Base-by-base conservation (phyloP, 768 basidiomycete genomes). In the Mycena vulgaris region DNA sequence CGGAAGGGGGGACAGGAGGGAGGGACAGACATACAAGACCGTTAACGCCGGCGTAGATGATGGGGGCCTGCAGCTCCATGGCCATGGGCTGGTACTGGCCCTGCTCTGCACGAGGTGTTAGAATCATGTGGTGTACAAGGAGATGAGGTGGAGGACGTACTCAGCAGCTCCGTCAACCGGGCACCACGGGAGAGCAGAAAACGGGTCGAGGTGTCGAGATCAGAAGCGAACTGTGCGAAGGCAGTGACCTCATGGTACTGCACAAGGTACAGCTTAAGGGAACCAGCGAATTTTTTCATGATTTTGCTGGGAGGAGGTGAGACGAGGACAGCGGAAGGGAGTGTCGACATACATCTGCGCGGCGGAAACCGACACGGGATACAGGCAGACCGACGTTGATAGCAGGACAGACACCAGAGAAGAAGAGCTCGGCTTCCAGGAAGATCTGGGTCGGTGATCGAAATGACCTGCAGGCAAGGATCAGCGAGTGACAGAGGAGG, bases 321-420 rank as follows among this genome's bases (percentile, higher is more conserved):
- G n/a, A n/a, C n/a, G n/a, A n/a, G n/a, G n/a, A n/a, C n/a, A n/a
- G n/a, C n/a, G n/a, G n/a, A n/a, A n/a, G n/a, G n/a, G n/a, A n/a
- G n/a, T n/a, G n/a, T n/a, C n/a, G n/a, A n/a, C n/a, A n/a, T n/a
- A n/a, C n/a, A n/a, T n/a, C n/a, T n/a, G n/a, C n/a, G n/a, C n/a
- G n/a, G n/a, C n/a, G n/a, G n/a, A n/a, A n/a, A n/a, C n/a, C n/a
- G n/a, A n/a, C n/a, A n/a, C n/a, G n/a, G n/a, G n/a, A n/a, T n/a
- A n/a, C n/a, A n/a, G n/a, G n/a, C n/a, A 99, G 95, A 97, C 98
- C 98, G 89, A 99, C 98, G 87, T 99, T 99, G 84, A 99, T 99
- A 75, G 98, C 98, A 63, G 98, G 97, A 81, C 97, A 95, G 76
- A 98, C 94, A 92, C 98, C 98, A 89, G 98, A 96, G 96, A 99